Percentiles rank a stretch among this genome's conserved stretches.
These are phyloP conservation scores for Clitopilus hobsonii DNA, from an alignment of 768 basidiomycete species.

Conservation along the genomic window DNA sequence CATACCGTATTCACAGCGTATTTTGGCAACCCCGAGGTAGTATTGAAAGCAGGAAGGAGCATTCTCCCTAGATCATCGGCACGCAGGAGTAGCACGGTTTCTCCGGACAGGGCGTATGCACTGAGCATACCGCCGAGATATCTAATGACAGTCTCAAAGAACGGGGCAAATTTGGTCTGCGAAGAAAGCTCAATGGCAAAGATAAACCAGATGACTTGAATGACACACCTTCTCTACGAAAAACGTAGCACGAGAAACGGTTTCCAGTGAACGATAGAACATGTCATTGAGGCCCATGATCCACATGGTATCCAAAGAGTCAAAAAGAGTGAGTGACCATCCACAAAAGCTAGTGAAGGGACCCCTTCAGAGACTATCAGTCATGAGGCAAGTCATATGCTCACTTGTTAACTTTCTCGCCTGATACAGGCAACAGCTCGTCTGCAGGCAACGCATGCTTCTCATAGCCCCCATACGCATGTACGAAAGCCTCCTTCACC, in stretches of 20 bases:
- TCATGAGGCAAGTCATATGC: constrained; percentile 10
- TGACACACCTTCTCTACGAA: constrained; percentile 27
- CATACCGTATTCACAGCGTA: constrained; percentile 61
- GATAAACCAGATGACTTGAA: background rate
- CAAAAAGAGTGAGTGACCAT: constrained; percentile 71
- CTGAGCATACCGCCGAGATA: constrained; percentile 81
- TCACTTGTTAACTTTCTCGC: constrained; percentile 49
- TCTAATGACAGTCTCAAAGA: constrained; percentile 81
- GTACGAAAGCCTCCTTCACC: constrained; percentile 55
- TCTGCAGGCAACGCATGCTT: constrained; percentile 49
- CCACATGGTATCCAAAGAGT: constrained; percentile 80
- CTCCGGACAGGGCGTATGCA: constrained; percentile 69
- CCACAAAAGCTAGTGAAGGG: constrained; percentile 54
- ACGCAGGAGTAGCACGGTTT: constrained; percentile 55
- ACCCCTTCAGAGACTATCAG: background rate
- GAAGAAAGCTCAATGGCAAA: constrained; percentile 2
- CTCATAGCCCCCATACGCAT: constrained; percentile 57
- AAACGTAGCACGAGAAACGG: constrained; percentile 46
- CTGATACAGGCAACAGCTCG: constrained; percentile 52
- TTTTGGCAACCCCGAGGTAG: constrained; percentile 63
- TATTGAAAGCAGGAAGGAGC: constrained; percentile 69
- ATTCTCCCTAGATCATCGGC: constrained; percentile 71
- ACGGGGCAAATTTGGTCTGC: constrained; percentile 36
- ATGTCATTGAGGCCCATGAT: constrained; percentile 70
- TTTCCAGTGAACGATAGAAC: constrained; percentile 54